These are phyloP conservation scores for Carex arenaria DNA, from an alignment of 202 grass and related monocot species.

Conservation along the genomic window DNA sequence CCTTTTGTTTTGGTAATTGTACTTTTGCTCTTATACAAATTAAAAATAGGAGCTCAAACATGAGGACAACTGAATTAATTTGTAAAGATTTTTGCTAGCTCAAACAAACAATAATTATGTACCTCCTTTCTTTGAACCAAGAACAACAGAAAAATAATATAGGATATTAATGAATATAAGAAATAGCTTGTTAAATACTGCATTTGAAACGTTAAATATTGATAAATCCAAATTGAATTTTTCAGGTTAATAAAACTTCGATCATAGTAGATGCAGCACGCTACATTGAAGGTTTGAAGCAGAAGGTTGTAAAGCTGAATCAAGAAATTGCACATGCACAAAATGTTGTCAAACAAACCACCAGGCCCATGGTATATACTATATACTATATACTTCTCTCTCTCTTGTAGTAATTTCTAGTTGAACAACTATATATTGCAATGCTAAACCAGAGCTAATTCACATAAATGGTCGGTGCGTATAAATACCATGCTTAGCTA, in stretches of 20 bases:
- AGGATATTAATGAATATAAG: neutral
- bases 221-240: neutral
- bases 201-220: neutral
- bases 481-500: no score
- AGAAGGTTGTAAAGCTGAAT: conserved; percentile 63
- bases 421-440: neutral
- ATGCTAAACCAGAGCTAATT: neutral
- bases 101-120: neutral
- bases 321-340: conserved; percentile 38
- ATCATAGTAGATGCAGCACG: conserved; percentile 59
- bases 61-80: no score
- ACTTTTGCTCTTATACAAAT: neutral
- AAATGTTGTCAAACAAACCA: neutral
- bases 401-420: neutral
- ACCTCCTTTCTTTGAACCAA: neutral
- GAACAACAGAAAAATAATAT: neutral
- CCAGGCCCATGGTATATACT: conserved; percentile 31
- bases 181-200: neutral
- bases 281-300: conserved; percentile 69
- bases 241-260: conserved; percentile 49
- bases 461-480: neutral
- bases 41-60: neutral
- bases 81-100: neutral
- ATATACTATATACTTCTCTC: neutral
- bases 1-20: neutral